phyloP scores from a whole-genome alignment of 345 rosid genomes.

The Leavenworthia alabamica region DNA sequence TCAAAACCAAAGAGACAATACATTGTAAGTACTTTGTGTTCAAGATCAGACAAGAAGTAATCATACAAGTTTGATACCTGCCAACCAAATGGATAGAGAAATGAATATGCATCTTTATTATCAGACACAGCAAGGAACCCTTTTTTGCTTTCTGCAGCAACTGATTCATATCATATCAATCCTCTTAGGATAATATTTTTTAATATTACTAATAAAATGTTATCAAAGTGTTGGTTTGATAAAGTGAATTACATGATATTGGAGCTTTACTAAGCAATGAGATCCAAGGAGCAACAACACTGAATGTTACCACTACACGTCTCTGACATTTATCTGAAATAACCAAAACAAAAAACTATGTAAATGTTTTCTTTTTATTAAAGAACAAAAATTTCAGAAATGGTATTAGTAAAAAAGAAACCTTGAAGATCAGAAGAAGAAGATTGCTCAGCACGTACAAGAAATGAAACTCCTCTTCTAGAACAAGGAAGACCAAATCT shows the following conservation, averaged over 20 bases:
- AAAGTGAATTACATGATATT: constrained; percentile 49
- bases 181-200: constrained; percentile 49
- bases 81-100: constrained; percentile 90
- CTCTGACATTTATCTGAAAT: constrained; percentile 52
- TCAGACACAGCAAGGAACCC: constrained; percentile 64
- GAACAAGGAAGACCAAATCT: constrained; percentile 31
- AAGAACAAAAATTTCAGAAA: neutral
- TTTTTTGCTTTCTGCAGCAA: constrained; percentile 92
- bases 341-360: neutral
- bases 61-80: constrained; percentile 46
- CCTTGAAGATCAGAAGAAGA: constrained; percentile 46
- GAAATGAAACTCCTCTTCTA: constrained; percentile 43
- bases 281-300: constrained; percentile 56
- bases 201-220: neutral
- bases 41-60: neutral
- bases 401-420: neutral
- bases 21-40: neutral
- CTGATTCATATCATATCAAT: constrained; percentile 97
- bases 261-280: constrained; percentile 46
- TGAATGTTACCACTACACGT: constrained; percentile 54
- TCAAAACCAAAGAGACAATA: neutral
- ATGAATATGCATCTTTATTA: constrained; percentile 77
- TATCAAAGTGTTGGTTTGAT: neutral
- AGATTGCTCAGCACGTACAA: constrained; percentile 49
- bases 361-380: neutral